Evolutionary conservation across 1,284 basidiomycete genomes (phyloP).

Genomic region (Microbotryum lychnidis-dioicae): DNA sequence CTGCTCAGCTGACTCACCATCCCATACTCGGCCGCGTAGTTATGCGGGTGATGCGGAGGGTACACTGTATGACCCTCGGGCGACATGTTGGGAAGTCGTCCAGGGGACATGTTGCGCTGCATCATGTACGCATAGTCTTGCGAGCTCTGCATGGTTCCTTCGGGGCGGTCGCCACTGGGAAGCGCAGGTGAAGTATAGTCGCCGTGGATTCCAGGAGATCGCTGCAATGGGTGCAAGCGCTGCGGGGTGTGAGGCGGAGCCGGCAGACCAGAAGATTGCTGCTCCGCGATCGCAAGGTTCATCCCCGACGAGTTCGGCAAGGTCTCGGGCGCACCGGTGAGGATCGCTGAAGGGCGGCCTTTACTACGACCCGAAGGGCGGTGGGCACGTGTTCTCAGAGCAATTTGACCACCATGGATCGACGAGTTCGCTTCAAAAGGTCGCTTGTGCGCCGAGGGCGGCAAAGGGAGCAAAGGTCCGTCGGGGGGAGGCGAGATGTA

Average conservation of each 20-base stretch:
- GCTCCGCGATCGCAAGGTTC: constrained; percentile 10
- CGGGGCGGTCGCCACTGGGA: background rate
- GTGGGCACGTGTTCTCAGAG: constrained; percentile 30
- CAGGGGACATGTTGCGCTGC: constrained; percentile 7
- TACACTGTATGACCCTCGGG: too few relatives aligned
- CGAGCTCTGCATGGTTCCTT: constrained; percentile 8
- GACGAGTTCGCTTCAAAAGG: constrained; percentile 30
- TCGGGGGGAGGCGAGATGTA: constrained; percentile 31
- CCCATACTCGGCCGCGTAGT: too few relatives aligned
- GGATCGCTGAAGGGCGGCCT: constrained; percentile 17
- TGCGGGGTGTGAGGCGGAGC: constrained; percentile 12
- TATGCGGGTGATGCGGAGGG: too few relatives aligned
- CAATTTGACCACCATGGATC: constrained; percentile 26
- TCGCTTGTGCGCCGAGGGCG: constrained; percentile 26
- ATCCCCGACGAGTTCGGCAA: constrained; percentile 52
- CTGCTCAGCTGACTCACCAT: too few relatives aligned
- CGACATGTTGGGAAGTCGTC: too few relatives aligned
- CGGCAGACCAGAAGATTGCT: constrained; percentile 1
- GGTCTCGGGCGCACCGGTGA: constrained; percentile 56
- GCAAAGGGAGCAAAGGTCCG: constrained; percentile 26
- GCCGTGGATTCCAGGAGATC: constrained; percentile 4
- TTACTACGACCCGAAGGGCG: constrained; percentile 19
- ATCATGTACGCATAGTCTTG: constrained; percentile 26
- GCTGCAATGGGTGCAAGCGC: constrained; percentile 16
- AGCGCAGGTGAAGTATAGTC: constrained; percentile 16